Percentiles rank a stretch among this genome's conserved stretches.
Evolutionary conservation across 495 filamentous ascomycete species (phyloP).

Genomic region (Podospora bellae-mahoneyi): DNA sequence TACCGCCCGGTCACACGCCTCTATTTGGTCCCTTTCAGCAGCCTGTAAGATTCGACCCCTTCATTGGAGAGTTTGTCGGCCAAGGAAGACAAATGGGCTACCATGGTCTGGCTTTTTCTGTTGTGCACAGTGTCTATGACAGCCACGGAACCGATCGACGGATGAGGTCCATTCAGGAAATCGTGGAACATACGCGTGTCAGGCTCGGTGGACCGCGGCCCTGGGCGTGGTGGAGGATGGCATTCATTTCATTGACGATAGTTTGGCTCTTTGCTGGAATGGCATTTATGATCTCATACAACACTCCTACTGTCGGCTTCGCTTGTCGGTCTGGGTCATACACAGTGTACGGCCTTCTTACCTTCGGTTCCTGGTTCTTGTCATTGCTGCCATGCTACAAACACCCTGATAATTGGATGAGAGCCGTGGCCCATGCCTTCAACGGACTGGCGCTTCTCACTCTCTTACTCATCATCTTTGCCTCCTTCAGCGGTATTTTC

Average conservation of each 20-base stretch:
- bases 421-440: conserved; percentile 8
- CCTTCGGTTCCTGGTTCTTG: conserved; percentile 30
- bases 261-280: conserved; percentile 35
- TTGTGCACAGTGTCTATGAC: conserved; percentile 43
- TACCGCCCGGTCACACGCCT: conserved; percentile 20
- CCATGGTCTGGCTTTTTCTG: conserved; percentile 46
- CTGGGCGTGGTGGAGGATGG: conserved; percentile 16
- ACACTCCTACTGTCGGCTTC: conserved; percentile 49
- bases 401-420: not conserved
- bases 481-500: conserved; percentile 40
- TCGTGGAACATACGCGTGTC: not conserved
- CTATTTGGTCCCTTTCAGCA: not conserved
- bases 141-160: not conserved
- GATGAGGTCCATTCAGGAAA: not conserved
- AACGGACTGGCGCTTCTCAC: conserved; percentile 1
- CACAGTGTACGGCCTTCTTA: conserved; percentile 39
- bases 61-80: conserved; percentile 36
- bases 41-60: not conserved
- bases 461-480: conserved; percentile 15
- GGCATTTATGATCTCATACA: conserved; percentile 43
- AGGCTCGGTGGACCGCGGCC: conserved; percentile 5
- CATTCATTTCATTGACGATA: conserved; percentile 29
- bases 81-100: conserved; percentile 47
- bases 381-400: not conserved
- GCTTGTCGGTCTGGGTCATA: conserved; percentile 51